These are phyloP conservation scores for Lecanicillium sp. DNA, from an alignment of 2,329 filamentous ascomycete species.

Conservation along the genomic window DNA sequence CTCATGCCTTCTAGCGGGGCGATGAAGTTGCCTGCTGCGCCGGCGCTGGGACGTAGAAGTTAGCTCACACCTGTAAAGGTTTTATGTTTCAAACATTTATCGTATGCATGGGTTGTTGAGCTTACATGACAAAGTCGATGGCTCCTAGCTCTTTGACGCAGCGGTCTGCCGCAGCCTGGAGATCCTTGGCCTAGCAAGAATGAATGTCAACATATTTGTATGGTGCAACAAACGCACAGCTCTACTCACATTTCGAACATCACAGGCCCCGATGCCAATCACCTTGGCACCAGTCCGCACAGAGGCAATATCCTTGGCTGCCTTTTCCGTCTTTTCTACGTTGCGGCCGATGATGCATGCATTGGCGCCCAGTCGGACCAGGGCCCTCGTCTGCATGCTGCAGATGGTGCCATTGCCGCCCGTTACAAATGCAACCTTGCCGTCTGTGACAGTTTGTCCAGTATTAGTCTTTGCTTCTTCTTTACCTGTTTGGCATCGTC, in stretches of 20 bases:
- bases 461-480: too few relatives aligned
- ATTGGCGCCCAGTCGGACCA: constrained; percentile 85
- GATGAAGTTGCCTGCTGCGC: constrained; percentile 93
- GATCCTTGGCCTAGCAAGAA: constrained; percentile 41
- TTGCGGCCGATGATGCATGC: constrained; percentile 92
- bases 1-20: constrained; percentile 75
- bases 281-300: constrained; percentile 74
- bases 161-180: constrained; percentile 66
- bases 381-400: constrained; percentile 82
- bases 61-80: too few relatives aligned
- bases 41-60: too few relatives aligned
- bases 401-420: constrained; percentile 92
- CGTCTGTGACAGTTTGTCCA: constrained; percentile 54
- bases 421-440: constrained; percentile 90
- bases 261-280: constrained; percentile 71
- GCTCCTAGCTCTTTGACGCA: constrained; percentile 76
- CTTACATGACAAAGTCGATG: constrained; percentile 88
- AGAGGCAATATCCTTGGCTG: constrained; percentile 74
- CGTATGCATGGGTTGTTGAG: too few relatives aligned
- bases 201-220: constrained; percentile 9
- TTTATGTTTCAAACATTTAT: too few relatives aligned
- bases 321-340: constrained; percentile 74
- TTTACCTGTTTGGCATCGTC: too few relatives aligned
- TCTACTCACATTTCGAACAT: constrained; percentile 60
- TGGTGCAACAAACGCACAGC: background rate